Conservation (phyloP, 805 yeast genomes). For the Ogataea populi-albae region DNA sequence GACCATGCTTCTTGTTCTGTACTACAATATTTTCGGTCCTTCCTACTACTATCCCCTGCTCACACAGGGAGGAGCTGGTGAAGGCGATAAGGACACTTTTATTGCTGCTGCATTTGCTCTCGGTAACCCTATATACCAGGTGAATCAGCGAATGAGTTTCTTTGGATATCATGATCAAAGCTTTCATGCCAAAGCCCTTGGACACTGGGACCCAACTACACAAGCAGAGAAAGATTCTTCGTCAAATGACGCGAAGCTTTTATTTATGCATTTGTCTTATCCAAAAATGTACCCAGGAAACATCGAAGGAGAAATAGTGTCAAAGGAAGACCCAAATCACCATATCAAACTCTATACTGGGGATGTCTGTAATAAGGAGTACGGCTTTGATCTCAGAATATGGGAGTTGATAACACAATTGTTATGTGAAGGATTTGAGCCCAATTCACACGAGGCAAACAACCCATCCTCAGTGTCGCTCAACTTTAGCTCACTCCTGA, state of each 20-base stretch:
- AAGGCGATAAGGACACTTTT: conserved; percentile 78
- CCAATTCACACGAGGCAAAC: conserved; percentile 5
- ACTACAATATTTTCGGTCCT: conserved; percentile 66
- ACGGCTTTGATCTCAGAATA: conserved; percentile 39
- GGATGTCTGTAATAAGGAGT: conserved; percentile 22
- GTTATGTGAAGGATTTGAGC: conserved; percentile 28
- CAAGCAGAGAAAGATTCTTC: conserved; percentile 26
- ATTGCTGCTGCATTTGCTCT: conserved; percentile 60
- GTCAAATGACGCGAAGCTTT: conserved; percentile 21
- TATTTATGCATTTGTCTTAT: conserved; percentile 60
- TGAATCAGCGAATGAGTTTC: conserved; percentile 49
- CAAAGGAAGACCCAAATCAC: conserved; percentile 7
- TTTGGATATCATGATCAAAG: conserved; percentile 43
- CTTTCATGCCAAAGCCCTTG: conserved; percentile 41
- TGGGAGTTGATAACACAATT: conserved; percentile 39
- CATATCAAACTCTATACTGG: conserved; percentile 36
- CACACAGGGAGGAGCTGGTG: conserved; percentile 72
- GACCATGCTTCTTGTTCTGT: conserved; percentile 54
- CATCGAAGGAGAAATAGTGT: conserved; percentile 18
- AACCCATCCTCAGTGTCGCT: conserved; percentile 20
- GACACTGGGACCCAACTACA: conserved; percentile 42
- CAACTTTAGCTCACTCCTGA: conserved; percentile 7
- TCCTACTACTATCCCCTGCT: conserved; percentile 60
- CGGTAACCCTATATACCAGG: conserved; percentile 39
- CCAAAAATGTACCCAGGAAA: conserved; percentile 45